A percentile compares a stretch with the other conserved stretches of the same genome.
These are phyloP conservation scores for Fusarium begoniae DNA, from an alignment of 2,329 filamentous ascomycete species.

Conservation along the genomic window DNA sequence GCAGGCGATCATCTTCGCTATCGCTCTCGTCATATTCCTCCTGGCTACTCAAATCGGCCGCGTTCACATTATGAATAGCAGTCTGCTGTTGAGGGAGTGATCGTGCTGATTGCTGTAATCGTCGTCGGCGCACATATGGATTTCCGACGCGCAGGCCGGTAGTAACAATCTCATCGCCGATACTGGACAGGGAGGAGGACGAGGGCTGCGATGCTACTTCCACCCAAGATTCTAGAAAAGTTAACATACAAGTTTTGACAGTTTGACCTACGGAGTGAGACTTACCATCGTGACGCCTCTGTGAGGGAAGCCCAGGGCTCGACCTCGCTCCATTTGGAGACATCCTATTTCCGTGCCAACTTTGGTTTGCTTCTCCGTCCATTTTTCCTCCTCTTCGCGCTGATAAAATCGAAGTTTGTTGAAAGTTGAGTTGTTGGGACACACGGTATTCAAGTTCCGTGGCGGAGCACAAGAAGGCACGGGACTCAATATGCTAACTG, in stretches of 20 bases:
- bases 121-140: conserved; percentile 69
- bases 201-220: conserved; percentile 93
- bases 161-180: conserved; percentile 88
- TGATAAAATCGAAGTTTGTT: conserved; percentile 6
- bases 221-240: conserved; percentile 86
- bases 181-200: conserved; percentile 88
- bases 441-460: conserved; percentile 26
- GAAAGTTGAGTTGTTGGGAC: conserved; percentile 13
- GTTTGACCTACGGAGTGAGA: conserved; percentile 4
- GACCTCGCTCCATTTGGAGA: conserved; percentile 43
- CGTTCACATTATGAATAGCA: conserved; percentile 53
- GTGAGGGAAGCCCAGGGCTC: conserved; percentile 44
- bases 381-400: conserved; percentile 32
- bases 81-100: conserved; percentile 53
- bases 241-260: conserved; percentile 16
- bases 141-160: conserved; percentile 83
- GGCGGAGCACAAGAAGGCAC: conserved; percentile 20
- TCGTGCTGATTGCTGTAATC: conserved; percentile 48
- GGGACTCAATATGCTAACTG: conserved; percentile 9
- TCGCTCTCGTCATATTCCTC: conserved; percentile 96
- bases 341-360: conserved; percentile 37
- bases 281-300: conserved; percentile 51
- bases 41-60: conserved; percentile 75
- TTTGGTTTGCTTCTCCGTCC: conserved; percentile 42
- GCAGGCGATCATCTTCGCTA: conserved; percentile 79